Evolutionary conservation across 805 yeast genomes (phyloP).

Genomic region (Kuraishia floccosa): DNA sequence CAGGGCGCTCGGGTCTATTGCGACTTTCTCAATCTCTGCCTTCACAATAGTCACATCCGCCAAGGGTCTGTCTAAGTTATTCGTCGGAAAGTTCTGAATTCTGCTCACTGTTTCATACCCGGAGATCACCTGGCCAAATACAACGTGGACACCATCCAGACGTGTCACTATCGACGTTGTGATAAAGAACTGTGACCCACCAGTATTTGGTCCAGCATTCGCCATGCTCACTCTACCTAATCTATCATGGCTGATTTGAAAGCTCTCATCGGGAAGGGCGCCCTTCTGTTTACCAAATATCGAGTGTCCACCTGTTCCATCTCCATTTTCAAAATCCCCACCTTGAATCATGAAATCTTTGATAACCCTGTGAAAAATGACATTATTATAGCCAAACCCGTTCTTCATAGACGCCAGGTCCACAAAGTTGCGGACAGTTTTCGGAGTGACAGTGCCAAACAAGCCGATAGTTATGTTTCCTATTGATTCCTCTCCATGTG

Average conservation of each 20-base stretch:
- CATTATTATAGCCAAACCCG: slow-evolving; percentile 25
- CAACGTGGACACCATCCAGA: slow-evolving; percentile 59
- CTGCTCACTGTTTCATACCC: slow-evolving; percentile 53
- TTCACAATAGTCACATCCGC: slow-evolving; percentile 26
- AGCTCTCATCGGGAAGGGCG: slow-evolving; percentile 64
- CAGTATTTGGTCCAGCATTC: slow-evolving; percentile 39
- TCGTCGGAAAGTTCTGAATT: slow-evolving; percentile 47
- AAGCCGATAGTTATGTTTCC: slow-evolving; percentile 47
- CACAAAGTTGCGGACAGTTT: slow-evolving; percentile 49
- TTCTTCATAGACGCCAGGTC: slow-evolving; percentile 27
- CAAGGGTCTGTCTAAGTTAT: slow-evolving; percentile 26
- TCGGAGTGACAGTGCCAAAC: slow-evolving; percentile 57
- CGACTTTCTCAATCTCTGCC: too few species aligned
- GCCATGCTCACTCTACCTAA: slow-evolving; percentile 39
- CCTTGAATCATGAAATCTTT: slow-evolving; percentile 25
- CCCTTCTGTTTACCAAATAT: slow-evolving; percentile 51
- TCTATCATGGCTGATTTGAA: slow-evolving; percentile 32
- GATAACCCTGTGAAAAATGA: slow-evolving; percentile 27
- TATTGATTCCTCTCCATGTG: slow-evolving; percentile 16
- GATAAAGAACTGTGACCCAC: slow-evolving; percentile 63
- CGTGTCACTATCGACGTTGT: slow-evolving; percentile 39
- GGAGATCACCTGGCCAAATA: slow-evolving; percentile 64
- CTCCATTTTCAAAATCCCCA: slow-evolving; percentile 35
- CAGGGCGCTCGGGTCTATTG: too few species aligned
- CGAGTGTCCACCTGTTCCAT: slow-evolving; percentile 72